phyloP scores from a whole-genome alignment of 352 stramenopile genomes.

The Globisporangium carolinianum region DNA sequence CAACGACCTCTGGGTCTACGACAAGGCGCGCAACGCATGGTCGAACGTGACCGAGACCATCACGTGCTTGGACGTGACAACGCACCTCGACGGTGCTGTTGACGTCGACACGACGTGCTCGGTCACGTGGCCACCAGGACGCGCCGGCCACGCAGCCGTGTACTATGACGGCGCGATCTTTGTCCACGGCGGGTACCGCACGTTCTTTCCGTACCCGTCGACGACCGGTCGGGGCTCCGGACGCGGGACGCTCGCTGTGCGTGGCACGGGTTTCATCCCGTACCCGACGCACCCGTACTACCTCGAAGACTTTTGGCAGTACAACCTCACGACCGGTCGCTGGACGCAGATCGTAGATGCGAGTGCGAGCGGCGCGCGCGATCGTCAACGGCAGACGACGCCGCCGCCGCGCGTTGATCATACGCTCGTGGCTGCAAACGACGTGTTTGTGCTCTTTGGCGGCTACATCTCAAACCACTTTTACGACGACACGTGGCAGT shows the following conservation, averaged over 20 bases:
- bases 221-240: conserved; percentile 80
- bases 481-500: conserved; percentile 95
- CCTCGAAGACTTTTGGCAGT: conserved; percentile 92
- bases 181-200: conserved; percentile 92
- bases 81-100: conserved; percentile 43
- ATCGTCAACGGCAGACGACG: conserved; percentile 13
- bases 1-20: conserved; percentile 91
- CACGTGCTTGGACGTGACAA: conserved; percentile 48
- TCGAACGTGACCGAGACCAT: conserved; percentile 61
- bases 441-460: conserved; percentile 90
- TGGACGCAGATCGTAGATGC: conserved; percentile 67
- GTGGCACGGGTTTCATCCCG: conserved; percentile 65
- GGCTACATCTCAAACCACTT: conserved; percentile 92
- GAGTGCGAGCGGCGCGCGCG: background rate
- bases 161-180: conserved; percentile 71
- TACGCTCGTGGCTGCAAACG: conserved; percentile 59
- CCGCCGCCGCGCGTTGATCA: conserved; percentile 80
- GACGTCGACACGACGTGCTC: conserved; percentile 67
- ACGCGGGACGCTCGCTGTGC: conserved; percentile 40
- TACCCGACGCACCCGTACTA: conserved; percentile 93
- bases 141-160: conserved; percentile 82
- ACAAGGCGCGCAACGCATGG: conserved; percentile 60
- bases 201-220: conserved; percentile 93
- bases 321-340: conserved; percentile 74
- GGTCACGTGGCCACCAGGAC: conserved; percentile 81